Evolutionary conservation across 1,284 basidiomycete genomes (phyloP).

Genomic region (Puccinia coronata): DNA sequence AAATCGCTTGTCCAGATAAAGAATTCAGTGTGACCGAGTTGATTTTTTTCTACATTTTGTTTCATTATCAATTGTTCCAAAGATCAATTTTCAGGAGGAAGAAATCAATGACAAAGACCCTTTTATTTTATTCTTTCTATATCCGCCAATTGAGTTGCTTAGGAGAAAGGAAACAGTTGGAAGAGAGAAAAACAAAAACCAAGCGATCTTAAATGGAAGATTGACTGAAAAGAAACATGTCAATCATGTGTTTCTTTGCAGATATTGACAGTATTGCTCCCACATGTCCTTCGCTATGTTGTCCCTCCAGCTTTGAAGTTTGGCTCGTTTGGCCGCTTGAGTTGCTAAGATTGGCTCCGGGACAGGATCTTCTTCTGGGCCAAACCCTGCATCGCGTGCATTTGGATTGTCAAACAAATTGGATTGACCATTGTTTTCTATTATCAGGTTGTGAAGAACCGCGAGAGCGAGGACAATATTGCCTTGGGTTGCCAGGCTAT

Average conservation of each 20-base stretch:
- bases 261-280: background rate
- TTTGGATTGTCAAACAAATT: background rate
- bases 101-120: too few species aligned
- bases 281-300: background rate
- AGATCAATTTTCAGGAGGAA: too few species aligned
- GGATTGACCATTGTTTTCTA: conserved; percentile 3
- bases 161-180: too few species aligned
- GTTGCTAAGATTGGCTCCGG: background rate
- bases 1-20: too few species aligned
- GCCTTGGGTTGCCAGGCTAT: conserved; percentile 15
- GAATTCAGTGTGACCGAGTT: too few species aligned
- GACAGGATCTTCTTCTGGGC: background rate
- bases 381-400: background rate
- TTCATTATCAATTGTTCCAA: too few species aligned
- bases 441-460: background rate
- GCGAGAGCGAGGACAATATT: conserved; percentile 8
- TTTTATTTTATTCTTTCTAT: too few species aligned
- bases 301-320: background rate
- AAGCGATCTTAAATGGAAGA: too few species aligned
- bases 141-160: background rate
- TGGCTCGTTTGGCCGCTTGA: background rate
- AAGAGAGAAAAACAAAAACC: too few species aligned
- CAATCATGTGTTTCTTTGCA: background rate
- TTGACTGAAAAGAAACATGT: too few species aligned
- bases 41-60: too few species aligned